Evolutionary conservation across 306 rosid genomes (phyloP).

Genomic region (barrel medic (Medicago truncatula)): MtrunA17r5.0-ANR NC_053045.1:26058001-26058500

Average conservation of each 20-base stretch:
- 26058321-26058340: constrained; percentile 65
- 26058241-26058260: constrained; percentile 62
- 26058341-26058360: constrained; percentile 7
- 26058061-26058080: constrained; percentile 18
- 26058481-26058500: constrained; percentile 66
- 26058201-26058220: constrained; percentile 73
- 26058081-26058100: constrained; percentile 1
- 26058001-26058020: constrained; percentile 66
- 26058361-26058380: constrained; percentile 16
- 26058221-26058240: constrained; percentile 62
- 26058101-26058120: neutral
- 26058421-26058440: neutral
- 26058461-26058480: constrained; percentile 60
- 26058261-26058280: constrained; percentile 64
- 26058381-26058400: constrained; percentile 5
- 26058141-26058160: constrained; percentile 5
- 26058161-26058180: constrained; percentile 62
- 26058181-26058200: constrained; percentile 89
- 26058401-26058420: constrained; percentile 2
- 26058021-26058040: constrained; percentile 33
- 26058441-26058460: constrained; percentile 59
- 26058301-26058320: constrained; percentile 59
- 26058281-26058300: constrained; percentile 61
- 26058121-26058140: neutral
- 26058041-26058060: constrained; percentile 27